Base-by-base conservation (phyloP, 495 filamentous ascomycete species). In the Talaromyces thailandensis region DNA sequence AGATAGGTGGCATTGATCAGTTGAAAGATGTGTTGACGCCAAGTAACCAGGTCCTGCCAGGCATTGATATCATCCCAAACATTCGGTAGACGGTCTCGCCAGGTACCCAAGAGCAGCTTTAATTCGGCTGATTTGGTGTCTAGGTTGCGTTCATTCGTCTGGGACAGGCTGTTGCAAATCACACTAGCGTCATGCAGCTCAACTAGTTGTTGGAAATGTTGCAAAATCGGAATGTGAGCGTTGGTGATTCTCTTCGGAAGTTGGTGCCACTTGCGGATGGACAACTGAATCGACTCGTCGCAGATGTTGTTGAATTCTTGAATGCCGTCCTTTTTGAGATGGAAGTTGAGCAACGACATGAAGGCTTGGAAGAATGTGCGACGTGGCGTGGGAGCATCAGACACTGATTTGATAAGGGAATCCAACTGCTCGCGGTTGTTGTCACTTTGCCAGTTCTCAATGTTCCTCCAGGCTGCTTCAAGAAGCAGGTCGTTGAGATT, bases 61-160 rank as follows among this genome's bases (percentile, higher is more conserved):
- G 93, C 89, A 67, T 96, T 96, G 75, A 99, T 99, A 70, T 99
- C 95, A 67, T 99, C 95, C 95, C 95, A 99, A 8, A 96, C 87
- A 67, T 99, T 99, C 2, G 95, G 95, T 53, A 99, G 76, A 23
- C 95, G 83, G 69, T 99, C 95, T 59, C 95, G 84, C 95, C 95
- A 99, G 9, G 93, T 94, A 32, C 89, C 89, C 7, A 99, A 84
- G 7, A 98, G 83, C 43, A 98, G 76, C 77, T 99, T 99, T 35
- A 99, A 81, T 74, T 99, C 95, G 48, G 91, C 89, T 4, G 94
- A 96, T 73, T 97, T 98, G 48, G 86, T 84, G 65, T 99, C 95
- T 48, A 99, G 79, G 67, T 99, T 99, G 23, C 72, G 71, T 57
- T 88, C 84, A 58, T 84, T 97, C 8, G 95, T 99, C 67, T 87